Conservation (phyloP, 331 rosid genomes). For the Phaseolus coccineus region DNA sequence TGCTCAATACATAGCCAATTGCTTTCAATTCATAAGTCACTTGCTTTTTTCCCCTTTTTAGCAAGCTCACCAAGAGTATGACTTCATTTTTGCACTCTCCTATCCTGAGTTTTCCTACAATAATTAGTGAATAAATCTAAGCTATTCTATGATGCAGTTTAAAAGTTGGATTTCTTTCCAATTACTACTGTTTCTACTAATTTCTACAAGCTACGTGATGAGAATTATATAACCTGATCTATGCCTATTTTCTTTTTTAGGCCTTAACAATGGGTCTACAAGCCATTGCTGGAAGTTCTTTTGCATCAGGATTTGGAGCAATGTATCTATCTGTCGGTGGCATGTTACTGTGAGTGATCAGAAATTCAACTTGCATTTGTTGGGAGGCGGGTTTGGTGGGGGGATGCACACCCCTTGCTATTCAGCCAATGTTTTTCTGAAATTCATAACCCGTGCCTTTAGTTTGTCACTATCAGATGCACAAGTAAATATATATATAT, state of each 20-base stretch:
- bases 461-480: conserved; percentile 13
- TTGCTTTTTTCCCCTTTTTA: conserved; percentile 24
- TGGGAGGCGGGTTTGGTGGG: neutral
- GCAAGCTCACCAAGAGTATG: neutral
- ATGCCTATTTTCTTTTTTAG: conserved; percentile 51
- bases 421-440: conserved; percentile 5
- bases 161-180: conserved; percentile 25
- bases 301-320: conserved; percentile 60
- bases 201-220: conserved; percentile 17
- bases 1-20: conserved; percentile 16
- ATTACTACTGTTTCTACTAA: conserved; percentile 14
- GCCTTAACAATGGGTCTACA: conserved; percentile 75
- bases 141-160: conserved; percentile 9
- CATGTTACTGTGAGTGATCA: conserved; percentile 83
- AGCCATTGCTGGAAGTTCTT: conserved; percentile 75
- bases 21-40: conserved; percentile 7
- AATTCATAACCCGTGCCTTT: neutral
- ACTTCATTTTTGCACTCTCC: conserved; percentile 20
- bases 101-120: conserved; percentile 9
- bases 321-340: conserved; percentile 90
- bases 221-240: conserved; percentile 27
- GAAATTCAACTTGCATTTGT: conserved; percentile 36
- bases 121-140: conserved; percentile 14
- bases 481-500: neutral
- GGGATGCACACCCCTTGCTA: neutral